phyloP scores from a whole-genome alignment of 2,329 filamentous ascomycete species.

The Periglandula ipomoeae region DNA sequence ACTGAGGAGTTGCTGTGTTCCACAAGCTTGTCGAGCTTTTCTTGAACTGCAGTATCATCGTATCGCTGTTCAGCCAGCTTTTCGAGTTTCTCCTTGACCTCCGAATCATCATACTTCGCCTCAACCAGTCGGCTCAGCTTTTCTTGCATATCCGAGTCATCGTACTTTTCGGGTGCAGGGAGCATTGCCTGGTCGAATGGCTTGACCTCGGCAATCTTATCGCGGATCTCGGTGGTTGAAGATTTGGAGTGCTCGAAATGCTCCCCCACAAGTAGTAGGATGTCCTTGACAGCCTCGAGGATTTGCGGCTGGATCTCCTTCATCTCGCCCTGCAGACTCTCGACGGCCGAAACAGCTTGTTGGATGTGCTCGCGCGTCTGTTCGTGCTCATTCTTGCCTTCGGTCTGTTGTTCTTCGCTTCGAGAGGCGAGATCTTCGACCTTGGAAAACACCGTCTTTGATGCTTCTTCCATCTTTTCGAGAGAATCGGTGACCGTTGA shows the following conservation, averaged over 20 bases:
- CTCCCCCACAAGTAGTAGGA: conserved; percentile 72
- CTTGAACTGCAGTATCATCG: conserved; percentile 21
- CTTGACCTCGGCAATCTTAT: conserved; percentile 53
- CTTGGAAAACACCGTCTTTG: conserved; percentile 73
- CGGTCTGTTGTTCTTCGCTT: conserved; percentile 64
- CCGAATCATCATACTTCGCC: conserved; percentile 19
- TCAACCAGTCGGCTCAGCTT: conserved; percentile 17
- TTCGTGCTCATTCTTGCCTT: conserved; percentile 70
- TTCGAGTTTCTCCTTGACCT: conserved; percentile 15
- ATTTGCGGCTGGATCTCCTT: conserved; percentile 83
- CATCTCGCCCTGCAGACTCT: conserved; percentile 68
- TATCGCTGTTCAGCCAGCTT: conserved; percentile 18
- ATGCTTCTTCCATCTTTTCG: conserved; percentile 80
- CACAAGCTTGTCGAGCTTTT: conserved; percentile 40
- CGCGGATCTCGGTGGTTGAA: conserved; percentile 44
- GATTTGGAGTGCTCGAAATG: conserved; percentile 84
- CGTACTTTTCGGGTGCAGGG: conserved; percentile 44
- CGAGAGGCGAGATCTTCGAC: conserved; percentile 72
- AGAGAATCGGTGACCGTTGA: conserved; percentile 71
- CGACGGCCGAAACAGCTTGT: conserved; percentile 63
- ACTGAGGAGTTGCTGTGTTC: conserved; percentile 56
- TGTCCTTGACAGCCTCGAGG: conserved; percentile 74
- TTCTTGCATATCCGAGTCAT: conserved; percentile 21
- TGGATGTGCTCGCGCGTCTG: conserved; percentile 74
- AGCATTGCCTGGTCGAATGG: conserved; percentile 50